Evolutionary conservation across 768 basidiomycete genomes (phyloP).

Genomic region (Cystobasidium onofrii): DNA sequence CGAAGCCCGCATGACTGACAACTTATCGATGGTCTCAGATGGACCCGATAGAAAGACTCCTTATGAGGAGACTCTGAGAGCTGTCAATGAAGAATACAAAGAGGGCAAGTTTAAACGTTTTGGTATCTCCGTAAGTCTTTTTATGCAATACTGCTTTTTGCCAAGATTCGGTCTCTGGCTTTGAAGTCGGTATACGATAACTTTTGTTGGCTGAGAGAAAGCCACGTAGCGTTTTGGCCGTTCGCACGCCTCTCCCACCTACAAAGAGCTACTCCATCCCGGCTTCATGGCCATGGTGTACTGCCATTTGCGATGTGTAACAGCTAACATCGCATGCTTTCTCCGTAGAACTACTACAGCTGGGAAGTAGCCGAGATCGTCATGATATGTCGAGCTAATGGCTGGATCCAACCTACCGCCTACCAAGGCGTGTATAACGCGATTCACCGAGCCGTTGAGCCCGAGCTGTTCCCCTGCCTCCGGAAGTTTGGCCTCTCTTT

Average conservation of each 20-base stretch:
- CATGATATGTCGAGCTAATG: conserved; percentile 48
- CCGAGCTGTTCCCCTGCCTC: conserved; percentile 50
- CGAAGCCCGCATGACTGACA: too few species aligned
- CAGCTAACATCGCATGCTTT: background rate
- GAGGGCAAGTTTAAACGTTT: conserved; percentile 52
- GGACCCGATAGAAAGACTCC: conserved; percentile 48
- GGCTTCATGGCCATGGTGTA: too few species aligned
- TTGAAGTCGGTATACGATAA: too few species aligned
- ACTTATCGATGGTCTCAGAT: conserved; percentile 28
- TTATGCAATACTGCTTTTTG: too few species aligned
- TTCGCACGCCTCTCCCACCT: too few species aligned
- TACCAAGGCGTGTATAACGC: conserved; percentile 53
- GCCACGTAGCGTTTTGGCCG: too few species aligned
- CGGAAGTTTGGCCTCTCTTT: conserved; percentile 47
- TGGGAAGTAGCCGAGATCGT: conserved; percentile 52
- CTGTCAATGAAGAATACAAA: conserved; percentile 52
- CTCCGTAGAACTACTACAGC: conserved; percentile 47
- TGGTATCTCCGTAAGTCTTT: conserved; percentile 35
- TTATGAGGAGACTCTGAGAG: conserved; percentile 51
- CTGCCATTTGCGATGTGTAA: too few species aligned
- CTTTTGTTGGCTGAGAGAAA: too few species aligned
- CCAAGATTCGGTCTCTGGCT: too few species aligned
- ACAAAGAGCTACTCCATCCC: too few species aligned
- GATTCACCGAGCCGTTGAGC: conserved; percentile 48
- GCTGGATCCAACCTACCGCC: conserved; percentile 52